Conservation (phyloP, 768 basidiomycete species). For the Lactarius pseudohatsudake region DNA sequence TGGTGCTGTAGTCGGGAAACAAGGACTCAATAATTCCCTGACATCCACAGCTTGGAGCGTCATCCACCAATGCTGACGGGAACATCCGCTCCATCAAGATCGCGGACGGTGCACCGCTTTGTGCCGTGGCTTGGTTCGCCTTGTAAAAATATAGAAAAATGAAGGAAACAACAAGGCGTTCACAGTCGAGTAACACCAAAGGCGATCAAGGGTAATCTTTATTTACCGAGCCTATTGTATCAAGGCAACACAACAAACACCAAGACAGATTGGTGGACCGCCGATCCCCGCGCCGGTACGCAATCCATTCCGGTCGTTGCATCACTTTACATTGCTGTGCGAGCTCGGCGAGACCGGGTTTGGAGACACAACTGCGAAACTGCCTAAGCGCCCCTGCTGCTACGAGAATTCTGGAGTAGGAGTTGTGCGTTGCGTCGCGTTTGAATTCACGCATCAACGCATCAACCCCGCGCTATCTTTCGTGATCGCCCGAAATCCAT, state of each 20-base stretch:
- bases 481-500: constrained; percentile 15
- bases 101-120: not conserved
- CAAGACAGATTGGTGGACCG: not conserved
- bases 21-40: not conserved
- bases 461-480: constrained; percentile 12
- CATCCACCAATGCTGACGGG: not conserved
- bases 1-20: not conserved
- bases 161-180: not conserved
- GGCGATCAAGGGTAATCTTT: not conserved
- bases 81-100: not conserved
- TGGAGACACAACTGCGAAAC: not conserved
- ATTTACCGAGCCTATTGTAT: not conserved
- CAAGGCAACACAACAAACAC: not conserved
- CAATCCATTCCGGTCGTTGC: not conserved
- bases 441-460: not conserved
- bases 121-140: not conserved
- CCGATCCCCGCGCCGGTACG: not conserved
- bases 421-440: not conserved
- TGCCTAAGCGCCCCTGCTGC: not conserved
- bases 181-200: not conserved
- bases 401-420: not conserved
- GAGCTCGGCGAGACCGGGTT: not conserved
- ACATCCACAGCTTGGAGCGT: not conserved
- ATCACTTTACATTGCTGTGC: not conserved
- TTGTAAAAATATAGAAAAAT: not conserved